Conservation (phyloP, 441 rosid genomes). For the Omphalea diandra region DNA sequence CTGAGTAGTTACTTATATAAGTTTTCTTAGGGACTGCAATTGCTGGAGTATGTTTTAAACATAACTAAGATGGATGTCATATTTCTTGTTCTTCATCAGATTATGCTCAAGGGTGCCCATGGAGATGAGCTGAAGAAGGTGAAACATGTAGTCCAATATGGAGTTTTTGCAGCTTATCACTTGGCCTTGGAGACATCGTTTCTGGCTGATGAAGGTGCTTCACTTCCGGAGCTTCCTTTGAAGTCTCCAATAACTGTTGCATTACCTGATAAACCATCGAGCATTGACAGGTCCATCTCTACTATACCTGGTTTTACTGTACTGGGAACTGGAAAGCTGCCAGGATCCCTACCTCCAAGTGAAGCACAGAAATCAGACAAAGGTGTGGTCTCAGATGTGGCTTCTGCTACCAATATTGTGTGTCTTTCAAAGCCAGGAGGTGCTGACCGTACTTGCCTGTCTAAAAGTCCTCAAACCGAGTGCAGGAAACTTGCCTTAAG, state of each 20-base stretch:
- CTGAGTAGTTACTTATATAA: constrained; percentile 1
- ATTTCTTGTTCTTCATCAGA: constrained; percentile 43
- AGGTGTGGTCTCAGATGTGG: constrained; percentile 34
- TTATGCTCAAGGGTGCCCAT: constrained; percentile 84
- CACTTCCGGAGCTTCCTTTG: constrained; percentile 80
- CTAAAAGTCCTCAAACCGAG: constrained; percentile 31
- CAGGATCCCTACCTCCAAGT: constrained; percentile 33
- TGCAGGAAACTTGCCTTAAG: constrained; percentile 20
- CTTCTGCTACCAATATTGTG: constrained; percentile 33
- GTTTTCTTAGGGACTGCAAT: background rate
- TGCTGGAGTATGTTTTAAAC: background rate
- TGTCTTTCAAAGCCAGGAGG: constrained; percentile 34
- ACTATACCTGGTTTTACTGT: constrained; percentile 73
- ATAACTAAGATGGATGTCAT: constrained; percentile 21
- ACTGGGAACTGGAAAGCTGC: constrained; percentile 47
- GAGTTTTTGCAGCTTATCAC: constrained; percentile 97
- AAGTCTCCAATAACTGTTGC: constrained; percentile 77
- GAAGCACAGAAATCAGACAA: constrained; percentile 42
- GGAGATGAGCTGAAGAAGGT: constrained; percentile 90
- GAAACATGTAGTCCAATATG: constrained; percentile 90
- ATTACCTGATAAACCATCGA: constrained; percentile 65
- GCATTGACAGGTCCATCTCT: constrained; percentile 76
- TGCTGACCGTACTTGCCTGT: constrained; percentile 35
- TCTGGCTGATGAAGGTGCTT: constrained; percentile 96
- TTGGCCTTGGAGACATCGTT: constrained; percentile 92